Conservation (phyloP, 306 rosid species). For the Glycine soja region DNA sequence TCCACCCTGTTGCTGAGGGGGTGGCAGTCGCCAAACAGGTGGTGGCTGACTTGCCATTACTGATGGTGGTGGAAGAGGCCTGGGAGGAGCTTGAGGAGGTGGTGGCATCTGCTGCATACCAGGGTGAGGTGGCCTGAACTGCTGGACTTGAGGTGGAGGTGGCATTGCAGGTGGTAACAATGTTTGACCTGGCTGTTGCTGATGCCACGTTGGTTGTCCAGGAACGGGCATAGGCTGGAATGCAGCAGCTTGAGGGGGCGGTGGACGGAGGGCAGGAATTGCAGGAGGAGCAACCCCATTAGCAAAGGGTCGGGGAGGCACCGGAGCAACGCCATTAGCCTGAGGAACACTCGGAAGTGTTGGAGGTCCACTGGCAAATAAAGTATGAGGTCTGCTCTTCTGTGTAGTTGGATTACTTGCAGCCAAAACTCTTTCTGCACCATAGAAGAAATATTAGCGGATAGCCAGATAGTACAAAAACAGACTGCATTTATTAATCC, state of each 20-base stretch:
- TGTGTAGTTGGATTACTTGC: constrained; percentile 86
- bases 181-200: constrained; percentile 74
- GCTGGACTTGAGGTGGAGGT: constrained; percentile 76
- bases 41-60: constrained; percentile 84
- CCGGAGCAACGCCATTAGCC: constrained; percentile 67
- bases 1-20: constrained; percentile 73
- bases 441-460: constrained; percentile 28
- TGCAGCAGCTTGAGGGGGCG: constrained; percentile 76
- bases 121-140: constrained; percentile 81
- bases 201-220: constrained; percentile 82
- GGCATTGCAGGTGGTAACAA: constrained; percentile 64
- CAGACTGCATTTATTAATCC: constrained; percentile 8
- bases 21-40: constrained; percentile 80
- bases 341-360: constrained; percentile 72
- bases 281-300: constrained; percentile 75
- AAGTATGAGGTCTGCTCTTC: constrained; percentile 94
- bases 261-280: constrained; percentile 74
- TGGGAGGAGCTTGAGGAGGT: constrained; percentile 76
- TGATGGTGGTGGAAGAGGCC: constrained; percentile 89
- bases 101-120: constrained; percentile 91
- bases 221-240: constrained; percentile 76
- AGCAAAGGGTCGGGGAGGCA: constrained; percentile 86
- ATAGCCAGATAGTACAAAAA: constrained; percentile 1
- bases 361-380: constrained; percentile 97
- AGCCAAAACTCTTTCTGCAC: constrained; percentile 96